Evolutionary conservation across 2,329 filamentous ascomycete genomes (phyloP).

Genomic region (Hypoxylon sp.): DNA sequence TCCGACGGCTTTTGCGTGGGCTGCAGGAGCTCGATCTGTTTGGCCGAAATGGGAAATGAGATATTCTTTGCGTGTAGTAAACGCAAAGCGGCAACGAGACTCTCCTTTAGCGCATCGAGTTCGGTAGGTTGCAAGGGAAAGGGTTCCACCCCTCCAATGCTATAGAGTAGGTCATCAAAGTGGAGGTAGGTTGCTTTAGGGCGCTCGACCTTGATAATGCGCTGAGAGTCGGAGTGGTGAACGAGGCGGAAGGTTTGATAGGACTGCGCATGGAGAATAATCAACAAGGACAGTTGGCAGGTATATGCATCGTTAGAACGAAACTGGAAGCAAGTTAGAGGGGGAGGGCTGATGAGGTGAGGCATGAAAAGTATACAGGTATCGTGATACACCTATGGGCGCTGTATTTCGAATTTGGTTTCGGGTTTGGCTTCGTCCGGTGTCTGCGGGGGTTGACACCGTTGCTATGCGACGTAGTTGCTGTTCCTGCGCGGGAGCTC

Average conservation of each 20-base stretch:
- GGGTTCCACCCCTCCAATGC: constrained; percentile 9
- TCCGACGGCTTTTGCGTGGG: neutral
- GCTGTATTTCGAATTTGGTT: constrained; percentile 12
- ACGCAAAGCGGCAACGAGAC: constrained; percentile 19
- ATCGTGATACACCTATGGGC: constrained; percentile 16
- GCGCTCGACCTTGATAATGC: constrained; percentile 21
- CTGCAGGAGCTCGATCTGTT: constrained; percentile 14
- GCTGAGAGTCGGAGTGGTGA: constrained; percentile 24
- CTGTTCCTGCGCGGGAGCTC: constrained; percentile 7
- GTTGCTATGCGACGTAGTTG: neutral
- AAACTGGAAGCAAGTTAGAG: constrained; percentile 17
- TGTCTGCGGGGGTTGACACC: neutral
- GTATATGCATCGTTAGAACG: constrained; percentile 19
- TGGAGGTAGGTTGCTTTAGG: constrained; percentile 3
- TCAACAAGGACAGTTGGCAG: constrained; percentile 24
- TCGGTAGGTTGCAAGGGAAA: constrained; percentile 9
- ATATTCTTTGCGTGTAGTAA: constrained; percentile 11
- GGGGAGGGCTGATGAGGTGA: neutral
- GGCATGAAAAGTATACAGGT: constrained; percentile 8
- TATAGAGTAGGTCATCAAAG: constrained; percentile 16
- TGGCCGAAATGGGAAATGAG: constrained; percentile 21
- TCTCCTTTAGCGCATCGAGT: constrained; percentile 22
- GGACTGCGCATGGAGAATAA: constrained; percentile 25
- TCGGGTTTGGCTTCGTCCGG: constrained; percentile 3
- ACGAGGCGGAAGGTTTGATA: constrained; percentile 25